Conservation (phyloP, 1,284 basidiomycete genomes). For the Schizopora paradoxa region DNA sequence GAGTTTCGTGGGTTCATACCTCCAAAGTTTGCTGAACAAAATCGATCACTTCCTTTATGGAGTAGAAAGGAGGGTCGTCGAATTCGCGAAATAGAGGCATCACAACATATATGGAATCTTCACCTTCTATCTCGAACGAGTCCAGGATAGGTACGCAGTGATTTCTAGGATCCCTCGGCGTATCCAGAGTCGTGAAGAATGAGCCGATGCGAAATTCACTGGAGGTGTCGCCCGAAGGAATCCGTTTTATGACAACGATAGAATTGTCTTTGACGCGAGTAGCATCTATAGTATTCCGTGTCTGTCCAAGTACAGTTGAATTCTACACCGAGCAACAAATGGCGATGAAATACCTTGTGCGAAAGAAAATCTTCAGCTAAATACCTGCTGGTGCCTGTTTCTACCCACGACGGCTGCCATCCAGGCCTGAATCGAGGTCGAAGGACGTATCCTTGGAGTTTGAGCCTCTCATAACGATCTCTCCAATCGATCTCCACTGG, state of each 20-base stretch:
- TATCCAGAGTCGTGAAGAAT: conserved; percentile 16
- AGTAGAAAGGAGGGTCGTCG: conserved; percentile 22
- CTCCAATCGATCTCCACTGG: conserved; percentile 15
- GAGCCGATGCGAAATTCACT: conserved; percentile 22
- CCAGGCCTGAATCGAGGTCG: conserved; percentile 22
- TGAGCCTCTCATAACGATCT: conserved; percentile 16
- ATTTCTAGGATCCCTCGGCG: conserved; percentile 24
- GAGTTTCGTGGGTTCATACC: conserved; percentile 17
- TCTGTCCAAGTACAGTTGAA: conserved; percentile 2
- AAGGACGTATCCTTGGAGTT: conserved; percentile 22
- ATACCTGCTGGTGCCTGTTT: conserved; percentile 8
- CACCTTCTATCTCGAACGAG: conserved; percentile 21
- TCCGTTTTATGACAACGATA: conserved; percentile 26
- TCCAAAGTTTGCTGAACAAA: conserved; percentile 26
- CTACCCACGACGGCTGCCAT: conserved; percentile 23
- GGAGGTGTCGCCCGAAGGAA: conserved; percentile 11
- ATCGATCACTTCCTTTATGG: conserved; percentile 25
- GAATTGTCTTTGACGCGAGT: conserved; percentile 22
- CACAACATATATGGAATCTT: conserved; percentile 21
- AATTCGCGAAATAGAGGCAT: conserved; percentile 28
- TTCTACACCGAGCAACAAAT: not conserved
- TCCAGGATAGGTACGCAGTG: conserved; percentile 32
- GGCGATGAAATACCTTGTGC: conserved; percentile 12
- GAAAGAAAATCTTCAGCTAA: conserved; percentile 18
- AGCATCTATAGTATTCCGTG: conserved; percentile 26